Conservation (phyloP, 345 rosid species). For the Bruguiera parviflora region DNA sequence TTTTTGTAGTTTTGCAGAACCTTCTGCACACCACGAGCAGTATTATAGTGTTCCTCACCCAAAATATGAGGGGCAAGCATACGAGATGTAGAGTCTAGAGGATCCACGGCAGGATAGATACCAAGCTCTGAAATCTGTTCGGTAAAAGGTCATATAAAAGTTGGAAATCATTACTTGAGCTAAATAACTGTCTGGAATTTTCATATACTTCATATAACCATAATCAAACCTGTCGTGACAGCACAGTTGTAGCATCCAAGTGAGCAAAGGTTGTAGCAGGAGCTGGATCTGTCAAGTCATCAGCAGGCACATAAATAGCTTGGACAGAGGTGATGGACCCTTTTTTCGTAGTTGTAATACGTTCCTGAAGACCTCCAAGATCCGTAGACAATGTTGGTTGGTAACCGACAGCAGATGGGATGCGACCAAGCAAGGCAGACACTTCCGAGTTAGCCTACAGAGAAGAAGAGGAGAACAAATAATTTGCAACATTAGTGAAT, state of each 20-base stretch:
- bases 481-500: background rate
- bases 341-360: slow-evolving; percentile 97
- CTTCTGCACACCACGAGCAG: slow-evolving; percentile 97
- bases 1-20: slow-evolving; percentile 98
- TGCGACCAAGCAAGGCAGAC: slow-evolving; percentile 98
- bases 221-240: slow-evolving; percentile 76
- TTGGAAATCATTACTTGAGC: background rate
- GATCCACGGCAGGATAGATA: slow-evolving; percentile 99
- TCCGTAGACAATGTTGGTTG: slow-evolving; percentile 97
- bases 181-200: background rate
- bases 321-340: slow-evolving; percentile 97
- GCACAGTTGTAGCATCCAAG: slow-evolving; percentile 98
- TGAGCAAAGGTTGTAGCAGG: slow-evolving; percentile 97
- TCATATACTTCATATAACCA: background rate
- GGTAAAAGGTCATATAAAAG: background rate
- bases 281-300: slow-evolving; percentile 99
- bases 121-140: slow-evolving; percentile 91
- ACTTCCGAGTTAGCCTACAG: slow-evolving; percentile 95
- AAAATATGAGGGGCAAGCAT: slow-evolving; percentile 95
- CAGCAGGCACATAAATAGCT: slow-evolving; percentile 99
- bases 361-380: slow-evolving; percentile 99
- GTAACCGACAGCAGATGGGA: slow-evolving; percentile 99
- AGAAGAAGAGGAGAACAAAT: background rate
- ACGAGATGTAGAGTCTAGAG: slow-evolving; percentile 95
- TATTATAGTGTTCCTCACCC: slow-evolving; percentile 91